Evolutionary conservation across 768 basidiomycete species (phyloP), one percentile per base, ranked within the genome.

Genomic region (Naganishia vishniacii): DNA sequence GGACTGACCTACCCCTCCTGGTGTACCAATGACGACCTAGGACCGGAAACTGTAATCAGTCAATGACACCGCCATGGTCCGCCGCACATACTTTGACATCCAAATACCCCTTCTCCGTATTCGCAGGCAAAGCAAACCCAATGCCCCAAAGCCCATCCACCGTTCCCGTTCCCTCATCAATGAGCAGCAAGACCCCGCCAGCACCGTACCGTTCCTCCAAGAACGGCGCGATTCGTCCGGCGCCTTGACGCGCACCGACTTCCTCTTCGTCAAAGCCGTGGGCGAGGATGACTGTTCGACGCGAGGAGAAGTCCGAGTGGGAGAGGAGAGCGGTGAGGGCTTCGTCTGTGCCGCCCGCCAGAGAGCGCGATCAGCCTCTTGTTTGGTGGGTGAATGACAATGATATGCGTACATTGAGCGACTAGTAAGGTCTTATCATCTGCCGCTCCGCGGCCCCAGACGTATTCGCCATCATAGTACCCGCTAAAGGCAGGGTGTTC

Each of bases 111-210:
- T 80, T 80, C 65, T 79, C 79, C 2, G 75, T 76, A 67, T 76
- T 72, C 0, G 75, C 78, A 28, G 78, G 68, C 25, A 66, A 63
- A 0, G 75, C 77, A 44, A 79, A 69, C 0, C 60, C 56, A 0
- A 61, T 41, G 16, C 77, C 76, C 65, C 71, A 76, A 6, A 70
- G 64, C 3, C 69, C 20, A 20, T 74, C 71, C 11, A 78, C 67
- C 6, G 77, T 77, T 79, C 70, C 74, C 85, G 88, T 83, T 29
- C 92, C 91, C 80, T 97, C 93, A 72, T 97, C 93, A 37, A 97
- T 81, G 46, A 95, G 75, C 71, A 94, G 80, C 0, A 88, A 84
- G 71, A 90, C 84, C 2, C 83, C 82, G 71, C 89, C 77, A 65
- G 82, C 73, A 34, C 91, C 91, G 71, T 88, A 92, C 18, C 79